These are phyloP conservation scores for Chara braunii DNA, from an alignment of 139 green algal genomes.

Conservation along the genomic window DNA sequence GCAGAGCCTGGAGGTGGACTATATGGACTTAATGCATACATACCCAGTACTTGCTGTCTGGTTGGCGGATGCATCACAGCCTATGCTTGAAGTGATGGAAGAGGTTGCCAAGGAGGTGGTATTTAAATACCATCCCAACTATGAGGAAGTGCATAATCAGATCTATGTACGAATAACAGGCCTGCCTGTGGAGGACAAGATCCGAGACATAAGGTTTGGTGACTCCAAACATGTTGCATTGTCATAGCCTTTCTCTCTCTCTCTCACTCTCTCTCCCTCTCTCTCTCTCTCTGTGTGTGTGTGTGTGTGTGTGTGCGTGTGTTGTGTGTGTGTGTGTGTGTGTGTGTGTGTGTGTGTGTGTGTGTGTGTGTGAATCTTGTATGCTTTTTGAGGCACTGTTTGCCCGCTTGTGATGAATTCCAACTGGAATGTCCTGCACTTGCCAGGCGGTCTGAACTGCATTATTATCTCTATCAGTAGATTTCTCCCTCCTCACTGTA, in stretches of 20 bases:
- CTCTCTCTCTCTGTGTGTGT: background rate
- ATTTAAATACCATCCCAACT: conserved; percentile 42
- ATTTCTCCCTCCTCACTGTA: no score
- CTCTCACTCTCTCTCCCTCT: conserved; percentile 6
- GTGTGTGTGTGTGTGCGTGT: background rate
- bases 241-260: background rate
- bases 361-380: no score
- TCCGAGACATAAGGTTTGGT: conserved; percentile 75
- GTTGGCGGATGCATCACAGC: conserved; percentile 66
- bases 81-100: conserved; percentile 74
- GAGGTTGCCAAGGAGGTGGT: conserved; percentile 44
- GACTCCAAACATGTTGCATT: background rate
- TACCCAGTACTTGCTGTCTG: conserved; percentile 56
- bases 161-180: conserved; percentile 82
- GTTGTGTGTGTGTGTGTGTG: conserved; percentile 5
- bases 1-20: conserved; percentile 77
- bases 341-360: background rate
- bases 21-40: conserved; percentile 58
- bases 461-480: no score
- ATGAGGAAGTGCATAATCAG: conserved; percentile 60
- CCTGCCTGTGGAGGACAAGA: conserved; percentile 77
- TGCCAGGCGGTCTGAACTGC: no score
- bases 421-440: no score
- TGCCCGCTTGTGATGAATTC: no score
- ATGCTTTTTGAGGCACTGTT: no score